phyloP scores from a whole-genome alignment of 129 eudicot genomes.

The Flaveria brownii region DNA sequence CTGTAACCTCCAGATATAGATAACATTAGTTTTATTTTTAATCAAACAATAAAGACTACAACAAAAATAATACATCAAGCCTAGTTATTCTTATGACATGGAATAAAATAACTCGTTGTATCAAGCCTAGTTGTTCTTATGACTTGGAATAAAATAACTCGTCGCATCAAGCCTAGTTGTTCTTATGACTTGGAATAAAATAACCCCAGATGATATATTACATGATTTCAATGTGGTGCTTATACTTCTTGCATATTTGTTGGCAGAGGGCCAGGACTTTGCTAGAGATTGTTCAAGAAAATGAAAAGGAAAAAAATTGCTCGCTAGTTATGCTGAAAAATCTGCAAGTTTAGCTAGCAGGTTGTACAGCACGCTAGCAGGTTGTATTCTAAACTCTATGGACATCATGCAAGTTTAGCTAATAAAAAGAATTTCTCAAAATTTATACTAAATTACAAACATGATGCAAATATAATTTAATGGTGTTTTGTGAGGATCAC shows the following conservation, averaged over 20 bases:
- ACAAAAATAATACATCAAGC: background rate
- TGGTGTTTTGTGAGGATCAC: background rate
- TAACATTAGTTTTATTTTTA: background rate
- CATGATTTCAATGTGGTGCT: background rate
- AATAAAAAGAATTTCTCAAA: background rate
- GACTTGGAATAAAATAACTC: background rate
- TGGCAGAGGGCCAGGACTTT: background rate
- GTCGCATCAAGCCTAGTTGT: constrained; percentile 3
- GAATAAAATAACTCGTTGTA: background rate
- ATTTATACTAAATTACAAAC: background rate
- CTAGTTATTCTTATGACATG: constrained; percentile 14
- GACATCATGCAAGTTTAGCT: background rate
- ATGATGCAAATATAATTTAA: background rate
- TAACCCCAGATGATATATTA: background rate
- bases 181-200: background rate
- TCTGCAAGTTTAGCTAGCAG: no score
- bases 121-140: constrained; percentile 1
- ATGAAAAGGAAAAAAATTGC: background rate
- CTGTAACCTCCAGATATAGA: background rate
- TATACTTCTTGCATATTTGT: background rate
- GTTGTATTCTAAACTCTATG: background rate
- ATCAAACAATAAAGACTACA: background rate
- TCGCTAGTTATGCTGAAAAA: no score
- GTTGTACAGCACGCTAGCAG: no score
- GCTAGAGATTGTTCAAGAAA: background rate